phyloP scores from a whole-genome alignment of 176 grass and related monocot genomes.

The Oryza nivara region DNA sequence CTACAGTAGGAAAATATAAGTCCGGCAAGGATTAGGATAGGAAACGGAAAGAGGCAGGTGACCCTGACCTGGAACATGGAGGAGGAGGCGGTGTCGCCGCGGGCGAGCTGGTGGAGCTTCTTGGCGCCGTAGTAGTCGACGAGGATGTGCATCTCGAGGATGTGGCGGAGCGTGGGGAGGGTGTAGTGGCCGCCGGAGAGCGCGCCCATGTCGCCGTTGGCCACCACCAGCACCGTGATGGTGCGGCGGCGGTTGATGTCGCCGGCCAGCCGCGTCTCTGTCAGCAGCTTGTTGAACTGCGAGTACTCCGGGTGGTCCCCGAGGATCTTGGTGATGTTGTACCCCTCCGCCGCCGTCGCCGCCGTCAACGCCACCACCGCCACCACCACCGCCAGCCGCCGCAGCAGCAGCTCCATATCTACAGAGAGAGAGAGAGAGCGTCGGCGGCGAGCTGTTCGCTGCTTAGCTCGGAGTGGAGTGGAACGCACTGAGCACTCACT shows the following conservation, averaged over 20 bases:
- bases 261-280: conserved; percentile 62
- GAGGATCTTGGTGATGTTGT: conserved; percentile 96
- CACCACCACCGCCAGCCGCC: conserved; percentile 30
- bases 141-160: conserved; percentile 84
- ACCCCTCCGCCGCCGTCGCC: conserved; percentile 35
- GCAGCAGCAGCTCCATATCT: not conserved
- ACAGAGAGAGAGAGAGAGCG: not conserved
- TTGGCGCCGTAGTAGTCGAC: conserved; percentile 94
- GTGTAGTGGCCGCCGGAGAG: conserved; percentile 54
- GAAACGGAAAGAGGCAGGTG: no score
- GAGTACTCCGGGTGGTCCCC: conserved; percentile 78
- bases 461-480: conserved; percentile 3
- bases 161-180: conserved; percentile 73
- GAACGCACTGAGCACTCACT: not conserved
- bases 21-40: no score
- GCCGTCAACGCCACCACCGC: conserved; percentile 13
- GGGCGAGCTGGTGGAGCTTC: conserved; percentile 90
- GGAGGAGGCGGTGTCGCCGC: conserved; percentile 64
- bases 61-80: conserved; percentile 73
- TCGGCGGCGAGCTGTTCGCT: not conserved
- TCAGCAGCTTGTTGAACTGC: conserved; percentile 83
- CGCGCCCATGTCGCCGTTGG: conserved; percentile 71
- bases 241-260: conserved; percentile 93
- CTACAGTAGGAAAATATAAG: not conserved
- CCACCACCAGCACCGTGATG: conserved; percentile 79